phyloP scores from a whole-genome alignment of 1,139 yeast species.

The Diutina siamensis region DNA sequence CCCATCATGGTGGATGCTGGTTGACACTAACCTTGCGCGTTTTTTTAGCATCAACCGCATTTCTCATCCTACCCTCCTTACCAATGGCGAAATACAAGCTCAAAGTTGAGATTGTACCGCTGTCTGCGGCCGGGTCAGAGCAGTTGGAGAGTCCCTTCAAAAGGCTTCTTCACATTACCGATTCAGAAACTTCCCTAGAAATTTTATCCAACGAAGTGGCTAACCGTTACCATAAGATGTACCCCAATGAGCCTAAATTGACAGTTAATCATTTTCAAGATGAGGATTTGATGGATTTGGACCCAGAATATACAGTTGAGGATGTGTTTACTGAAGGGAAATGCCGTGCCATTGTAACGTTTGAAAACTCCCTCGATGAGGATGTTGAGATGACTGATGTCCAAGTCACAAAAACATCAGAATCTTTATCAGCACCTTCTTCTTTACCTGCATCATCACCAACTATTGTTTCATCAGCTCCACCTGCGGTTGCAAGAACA shows the following conservation, averaged over 20 bases:
- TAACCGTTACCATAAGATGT: not conserved
- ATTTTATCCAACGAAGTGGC: not conserved
- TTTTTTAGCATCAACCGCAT: not conserved
- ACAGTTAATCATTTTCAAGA: not conserved
- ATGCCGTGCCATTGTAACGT: not conserved
- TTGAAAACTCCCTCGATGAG: not conserved
- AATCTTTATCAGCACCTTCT: too few species aligned
- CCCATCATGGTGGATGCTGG: too few species aligned
- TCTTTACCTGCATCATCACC: too few species aligned
- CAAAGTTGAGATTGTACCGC: constrained; percentile 1
- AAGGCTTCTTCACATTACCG: constrained; percentile 1
- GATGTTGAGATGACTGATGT: not conserved
- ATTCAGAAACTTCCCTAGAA: not conserved
- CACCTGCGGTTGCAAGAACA: too few species aligned
- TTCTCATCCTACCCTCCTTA: not conserved
- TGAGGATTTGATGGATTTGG: not conserved
- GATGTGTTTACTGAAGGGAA: not conserved
- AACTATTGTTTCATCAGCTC: too few species aligned
- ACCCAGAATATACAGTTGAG: constrained; percentile 1
- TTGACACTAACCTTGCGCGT: too few species aligned
- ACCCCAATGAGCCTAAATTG: not conserved
- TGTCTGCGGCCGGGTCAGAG: not conserved
- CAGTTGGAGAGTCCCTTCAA: not conserved
- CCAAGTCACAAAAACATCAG: too few species aligned
- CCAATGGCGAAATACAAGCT: not conserved